Evolutionary conservation across 805 yeast species (phyloP), one percentile per base, ranked within the genome.

Genomic region (Phaffomyces antillensis): DNA sequence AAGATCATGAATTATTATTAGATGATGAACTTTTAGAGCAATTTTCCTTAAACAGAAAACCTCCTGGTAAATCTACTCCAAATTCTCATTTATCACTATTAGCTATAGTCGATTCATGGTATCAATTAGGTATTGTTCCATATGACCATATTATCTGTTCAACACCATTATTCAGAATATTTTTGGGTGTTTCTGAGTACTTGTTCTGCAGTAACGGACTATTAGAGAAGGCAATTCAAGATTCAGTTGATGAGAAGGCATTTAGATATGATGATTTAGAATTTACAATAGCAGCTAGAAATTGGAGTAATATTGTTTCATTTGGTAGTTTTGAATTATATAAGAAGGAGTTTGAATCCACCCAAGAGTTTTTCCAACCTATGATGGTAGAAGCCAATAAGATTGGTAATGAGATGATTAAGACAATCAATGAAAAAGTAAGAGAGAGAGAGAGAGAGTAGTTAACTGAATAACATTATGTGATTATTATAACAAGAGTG

Each of bases 61-160:
- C 86, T 3, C 70, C 68, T 15, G 81, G 75, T 9, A 77, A 77
- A 28, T 63, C 74, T 48, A 74, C 79, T 42, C 95, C 95, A 38
- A 93, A 93, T 62, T 86, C 96, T 4, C 99, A 93, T 63, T 68
- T 93, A 40, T 85, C 96, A 2, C 65, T 93, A 34, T 66, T 93
- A 45, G 95, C 95, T 1, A 89, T 93, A 39, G 98, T 87, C 2
- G 98, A 93, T 64, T 82, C 93, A 58, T 93, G 99, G 99, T 77
- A 75, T 56, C 81, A 81, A 51, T 66, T 87, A 37, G 84, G 83
- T 1, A 88, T 93, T 36, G 83, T 85, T 32, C 99, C 99, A 5
- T 91, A 93, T 59, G 96, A 91, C 62, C 99, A 93, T 64, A 90
- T 91, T 66, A 90, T 91, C 47, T 91, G 98, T 60, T 86, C 96